Conservation (phyloP, 2,329 filamentous ascomycete species). For the Nemania sp. region DNA sequence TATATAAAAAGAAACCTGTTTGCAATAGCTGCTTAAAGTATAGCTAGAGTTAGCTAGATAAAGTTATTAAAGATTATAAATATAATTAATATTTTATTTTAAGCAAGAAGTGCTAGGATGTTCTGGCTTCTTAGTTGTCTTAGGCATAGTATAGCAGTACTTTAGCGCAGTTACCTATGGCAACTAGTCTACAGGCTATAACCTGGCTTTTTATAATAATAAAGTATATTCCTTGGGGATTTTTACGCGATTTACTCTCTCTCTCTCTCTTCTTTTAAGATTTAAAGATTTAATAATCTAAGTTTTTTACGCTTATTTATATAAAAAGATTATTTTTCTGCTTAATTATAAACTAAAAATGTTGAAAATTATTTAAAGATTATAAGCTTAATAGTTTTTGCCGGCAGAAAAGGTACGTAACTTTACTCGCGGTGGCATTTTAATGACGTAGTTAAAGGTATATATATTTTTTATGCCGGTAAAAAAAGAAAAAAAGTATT, state of each 20-base stretch:
- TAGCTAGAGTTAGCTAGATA: background rate
- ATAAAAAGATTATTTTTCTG: background rate
- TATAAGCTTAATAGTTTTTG: background rate
- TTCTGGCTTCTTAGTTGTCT: background rate
- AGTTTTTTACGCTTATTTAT: constrained; percentile 1
- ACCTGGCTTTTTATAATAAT: background rate
- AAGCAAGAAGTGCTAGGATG: background rate
- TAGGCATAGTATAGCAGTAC: background rate
- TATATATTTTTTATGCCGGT: constrained; percentile 1
- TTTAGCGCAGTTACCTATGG: background rate
- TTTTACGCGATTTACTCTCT: background rate
- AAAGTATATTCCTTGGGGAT: background rate
- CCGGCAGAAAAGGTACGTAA: constrained; percentile 1
- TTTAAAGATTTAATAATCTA: background rate
- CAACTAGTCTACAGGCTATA: background rate
- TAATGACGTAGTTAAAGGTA: background rate
- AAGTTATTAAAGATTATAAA: background rate
- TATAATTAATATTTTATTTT: constrained; percentile 5
- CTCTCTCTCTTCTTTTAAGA: background rate
- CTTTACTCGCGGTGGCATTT: background rate
- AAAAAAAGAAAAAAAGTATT: background rate
- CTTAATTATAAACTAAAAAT: background rate
- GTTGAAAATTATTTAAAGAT: constrained; percentile 1
- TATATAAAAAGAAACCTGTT: background rate
- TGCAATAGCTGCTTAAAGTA: background rate